Percentiles rank a stretch among this genome's conserved stretches.
phyloP scores from a whole-genome alignment of 768 basidiomycete genomes.

The Strobilomyces echinocephalus region DNA sequence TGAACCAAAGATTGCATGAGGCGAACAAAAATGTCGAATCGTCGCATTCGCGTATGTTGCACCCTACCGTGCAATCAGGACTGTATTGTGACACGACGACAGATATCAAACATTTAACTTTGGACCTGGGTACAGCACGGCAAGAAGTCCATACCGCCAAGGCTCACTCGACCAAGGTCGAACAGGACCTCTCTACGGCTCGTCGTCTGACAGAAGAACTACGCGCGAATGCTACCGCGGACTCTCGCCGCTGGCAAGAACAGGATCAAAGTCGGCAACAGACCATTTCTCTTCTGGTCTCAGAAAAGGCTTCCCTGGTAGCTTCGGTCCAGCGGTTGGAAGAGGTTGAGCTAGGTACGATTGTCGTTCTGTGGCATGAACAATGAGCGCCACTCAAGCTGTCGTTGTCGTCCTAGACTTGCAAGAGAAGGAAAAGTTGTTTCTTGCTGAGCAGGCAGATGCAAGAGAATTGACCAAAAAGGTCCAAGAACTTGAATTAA shows the following conservation, averaged over 20 bases:
- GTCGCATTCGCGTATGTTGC: conserved; percentile 21
- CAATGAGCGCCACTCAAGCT: neutral
- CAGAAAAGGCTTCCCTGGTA: conserved; percentile 60
- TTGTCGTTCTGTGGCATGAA: neutral
- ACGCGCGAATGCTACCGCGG: conserved; percentile 8
- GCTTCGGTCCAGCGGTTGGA: conserved; percentile 56
- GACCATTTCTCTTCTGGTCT: conserved; percentile 72
- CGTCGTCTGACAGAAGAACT: conserved; percentile 18
- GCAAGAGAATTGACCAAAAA: conserved; percentile 38
- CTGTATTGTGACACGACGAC: conserved; percentile 19
- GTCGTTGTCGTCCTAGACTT: conserved; percentile 34
- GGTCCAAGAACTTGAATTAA: conserved; percentile 41
- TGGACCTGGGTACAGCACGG: conserved; percentile 15
- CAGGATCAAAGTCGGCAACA: conserved; percentile 57
- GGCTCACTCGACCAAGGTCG: conserved; percentile 13
- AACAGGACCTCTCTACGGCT: conserved; percentile 20
- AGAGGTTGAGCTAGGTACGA: conserved; percentile 56
- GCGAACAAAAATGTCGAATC: conserved; percentile 5
- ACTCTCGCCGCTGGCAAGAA: conserved; percentile 22
- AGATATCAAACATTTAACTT: conserved; percentile 20
- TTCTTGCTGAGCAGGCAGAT: conserved; percentile 41
- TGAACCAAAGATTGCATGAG: conserved; percentile 12
- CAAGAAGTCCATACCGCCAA: conserved; percentile 10
- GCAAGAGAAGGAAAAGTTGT: conserved; percentile 37
- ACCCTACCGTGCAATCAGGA: conserved; percentile 22